Evolutionary conservation across 75 land plant species (phyloP).

Genomic region (Pinus tabuliformis): DNA sequence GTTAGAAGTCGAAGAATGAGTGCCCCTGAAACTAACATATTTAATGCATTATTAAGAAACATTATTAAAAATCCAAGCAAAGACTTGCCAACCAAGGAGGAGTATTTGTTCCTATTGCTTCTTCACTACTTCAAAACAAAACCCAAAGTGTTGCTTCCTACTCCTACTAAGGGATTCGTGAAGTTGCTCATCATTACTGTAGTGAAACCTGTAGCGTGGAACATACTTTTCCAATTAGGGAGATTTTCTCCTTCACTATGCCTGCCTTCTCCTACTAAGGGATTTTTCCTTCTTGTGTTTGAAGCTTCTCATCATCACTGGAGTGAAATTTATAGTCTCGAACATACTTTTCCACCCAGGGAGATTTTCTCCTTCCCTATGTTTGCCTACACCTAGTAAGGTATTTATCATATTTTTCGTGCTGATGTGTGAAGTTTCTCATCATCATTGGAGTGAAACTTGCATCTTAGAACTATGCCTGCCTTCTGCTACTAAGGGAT

Average conservation of each 20-base stretch:
- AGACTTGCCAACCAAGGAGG: slow-evolving; percentile 78
- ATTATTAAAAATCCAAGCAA: slow-evolving; percentile 66
- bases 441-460: too few species aligned
- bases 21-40: slow-evolving; percentile 5
- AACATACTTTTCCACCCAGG: too few species aligned
- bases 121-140: slow-evolving; percentile 29
- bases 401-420: too few species aligned
- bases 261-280: too few species aligned
- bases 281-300: too few species aligned
- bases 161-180: slow-evolving; percentile 63
- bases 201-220: slow-evolving; percentile 54
- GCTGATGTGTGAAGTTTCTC: too few species aligned
- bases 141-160: slow-evolving; percentile 47
- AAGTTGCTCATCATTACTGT: slow-evolving; percentile 68
- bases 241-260: slow-evolving; percentile 33
- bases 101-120: slow-evolving; percentile 62
- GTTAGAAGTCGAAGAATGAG: slow-evolving; percentile 1
- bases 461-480: too few species aligned
- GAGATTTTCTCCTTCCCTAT: too few species aligned
- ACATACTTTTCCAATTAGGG: slow-evolving; percentile 57
- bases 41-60: background rate
- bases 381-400: too few species aligned
- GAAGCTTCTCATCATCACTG: too few species aligned
- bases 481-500: too few species aligned
- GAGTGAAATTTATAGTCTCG: too few species aligned